phyloP scores from a whole-genome alignment of 306 rosid species.

The Prunus salicina region DNA sequence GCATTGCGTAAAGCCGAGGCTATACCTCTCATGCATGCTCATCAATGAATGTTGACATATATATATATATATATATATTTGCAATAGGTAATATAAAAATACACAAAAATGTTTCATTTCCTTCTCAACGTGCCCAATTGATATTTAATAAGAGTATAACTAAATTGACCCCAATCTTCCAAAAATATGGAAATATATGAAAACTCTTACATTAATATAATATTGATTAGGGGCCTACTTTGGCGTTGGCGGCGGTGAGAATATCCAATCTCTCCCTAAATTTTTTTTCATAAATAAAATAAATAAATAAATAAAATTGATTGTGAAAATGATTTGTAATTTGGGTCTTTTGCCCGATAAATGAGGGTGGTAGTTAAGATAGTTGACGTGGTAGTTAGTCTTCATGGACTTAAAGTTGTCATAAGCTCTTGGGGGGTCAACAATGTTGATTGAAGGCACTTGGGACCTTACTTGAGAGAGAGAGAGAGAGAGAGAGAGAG shows the following conservation, averaged over 20 bases:
- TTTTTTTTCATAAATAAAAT: rapidly evolving
- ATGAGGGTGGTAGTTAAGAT: background rate
- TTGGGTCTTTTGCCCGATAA: background rate
- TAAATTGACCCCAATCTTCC: background rate
- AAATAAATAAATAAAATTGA: no score
- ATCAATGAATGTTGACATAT: background rate
- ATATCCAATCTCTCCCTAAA: rapidly evolving
- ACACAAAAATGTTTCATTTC: background rate
- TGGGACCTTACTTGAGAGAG: no score
- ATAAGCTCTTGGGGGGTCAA: no score
- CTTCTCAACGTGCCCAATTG: background rate
- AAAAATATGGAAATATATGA: background rate
- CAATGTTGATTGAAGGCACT: no score
- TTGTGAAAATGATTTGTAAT: background rate
- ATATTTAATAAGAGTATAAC: background rate
- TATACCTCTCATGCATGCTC: background rate
- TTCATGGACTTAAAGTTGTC: background rate
- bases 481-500: no score
- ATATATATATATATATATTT: background rate
- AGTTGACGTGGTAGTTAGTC: background rate
- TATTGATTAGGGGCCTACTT: rapidly evolving
- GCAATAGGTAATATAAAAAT: background rate
- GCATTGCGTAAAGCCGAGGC: background rate
- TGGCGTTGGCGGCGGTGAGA: no score
- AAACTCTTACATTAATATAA: no score